A percentile compares a stretch with the other conserved stretches of the same genome.
phyloP scores from a whole-genome alignment of 208 protist genomes.

The Leishmania tropica region DNA sequence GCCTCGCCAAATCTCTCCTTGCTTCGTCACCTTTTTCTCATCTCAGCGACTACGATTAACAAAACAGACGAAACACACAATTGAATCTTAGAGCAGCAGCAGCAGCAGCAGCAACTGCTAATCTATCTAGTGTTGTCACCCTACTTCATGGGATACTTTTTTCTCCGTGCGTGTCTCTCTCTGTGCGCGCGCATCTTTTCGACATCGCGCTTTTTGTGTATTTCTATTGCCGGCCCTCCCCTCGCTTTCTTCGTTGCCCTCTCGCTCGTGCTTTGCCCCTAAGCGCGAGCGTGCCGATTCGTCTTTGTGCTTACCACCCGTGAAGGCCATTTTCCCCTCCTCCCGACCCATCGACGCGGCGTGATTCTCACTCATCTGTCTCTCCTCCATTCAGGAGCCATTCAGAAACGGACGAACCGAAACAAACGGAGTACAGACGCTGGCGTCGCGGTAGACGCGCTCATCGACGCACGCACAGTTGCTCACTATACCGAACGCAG shows the following conservation, averaged over 20 bases:
- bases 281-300: background rate
- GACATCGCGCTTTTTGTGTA: background rate
- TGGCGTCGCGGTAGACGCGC: background rate
- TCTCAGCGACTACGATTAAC: background rate
- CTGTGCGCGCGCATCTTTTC: background rate
- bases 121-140: slow-evolving; percentile 2
- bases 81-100: background rate
- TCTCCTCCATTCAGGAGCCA: background rate
- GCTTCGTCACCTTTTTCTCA: background rate
- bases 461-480: background rate
- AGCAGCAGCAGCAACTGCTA: background rate
- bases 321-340: background rate
- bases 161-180: background rate
- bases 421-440: background rate
- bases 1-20: too few species aligned
- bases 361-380: background rate
- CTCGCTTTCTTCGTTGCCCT: background rate
- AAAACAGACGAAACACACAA: background rate
- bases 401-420: too few species aligned
- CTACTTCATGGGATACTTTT: slow-evolving; percentile 6
- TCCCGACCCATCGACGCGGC: background rate
- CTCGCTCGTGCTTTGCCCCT: background rate
- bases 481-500: background rate
- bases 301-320: background rate
- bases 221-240: background rate